Evolutionary conservation across 768 basidiomycete genomes (phyloP).

Genomic region (Mycena indigotica): DNA sequence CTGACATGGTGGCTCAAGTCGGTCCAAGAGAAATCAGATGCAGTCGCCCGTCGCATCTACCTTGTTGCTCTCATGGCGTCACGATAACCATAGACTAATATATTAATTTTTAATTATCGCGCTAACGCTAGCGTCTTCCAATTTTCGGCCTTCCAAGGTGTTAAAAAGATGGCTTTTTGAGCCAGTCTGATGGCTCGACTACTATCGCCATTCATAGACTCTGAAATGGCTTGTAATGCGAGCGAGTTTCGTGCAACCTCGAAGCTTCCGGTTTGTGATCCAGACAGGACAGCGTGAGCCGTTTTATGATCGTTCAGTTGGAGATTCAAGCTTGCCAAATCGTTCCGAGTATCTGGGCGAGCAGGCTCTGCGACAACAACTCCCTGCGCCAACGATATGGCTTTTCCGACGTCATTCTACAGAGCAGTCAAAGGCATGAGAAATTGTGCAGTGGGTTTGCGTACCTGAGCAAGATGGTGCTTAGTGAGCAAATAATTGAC

Average conservation of each 20-base stretch:
- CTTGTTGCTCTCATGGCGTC: constrained; percentile 37
- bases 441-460: constrained; percentile 20
- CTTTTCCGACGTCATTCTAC: constrained; percentile 53
- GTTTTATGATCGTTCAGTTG: constrained; percentile 44
- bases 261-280: constrained; percentile 32
- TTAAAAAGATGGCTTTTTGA: constrained; percentile 66
- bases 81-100: constrained; percentile 10
- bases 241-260: constrained; percentile 44
- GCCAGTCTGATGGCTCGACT: constrained; percentile 44
- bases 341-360: constrained; percentile 47
- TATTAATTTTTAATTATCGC: constrained; percentile 23
- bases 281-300: constrained; percentile 51
- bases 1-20: constrained; percentile 69
- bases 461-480: constrained; percentile 74
- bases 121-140: constrained; percentile 69
- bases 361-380: constrained; percentile 61
- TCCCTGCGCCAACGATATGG: constrained; percentile 56
- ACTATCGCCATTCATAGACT: constrained; percentile 27
- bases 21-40: constrained; percentile 41
- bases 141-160: constrained; percentile 50
- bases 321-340: constrained; percentile 58
- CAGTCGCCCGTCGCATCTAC: constrained; percentile 51
- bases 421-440: not conserved
- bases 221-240: constrained; percentile 53
- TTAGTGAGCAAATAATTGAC: constrained; percentile 73